Conservation (phyloP, 2,329 filamentous ascomycete species). For the Fonsecaea nubica region DNA sequence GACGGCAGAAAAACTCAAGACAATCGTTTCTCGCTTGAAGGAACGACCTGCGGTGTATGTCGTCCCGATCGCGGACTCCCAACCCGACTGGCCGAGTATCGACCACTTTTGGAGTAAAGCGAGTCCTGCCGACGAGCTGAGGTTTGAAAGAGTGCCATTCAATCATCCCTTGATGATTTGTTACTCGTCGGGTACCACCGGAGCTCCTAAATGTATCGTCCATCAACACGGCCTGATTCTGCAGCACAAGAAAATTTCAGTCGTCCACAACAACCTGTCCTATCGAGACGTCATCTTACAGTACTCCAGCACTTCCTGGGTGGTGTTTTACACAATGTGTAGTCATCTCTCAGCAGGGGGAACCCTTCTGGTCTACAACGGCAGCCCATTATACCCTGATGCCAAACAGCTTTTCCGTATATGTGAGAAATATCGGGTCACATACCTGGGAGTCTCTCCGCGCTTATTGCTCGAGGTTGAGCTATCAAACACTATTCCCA, state of each 20-base stretch:
- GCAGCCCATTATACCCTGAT: constrained; percentile 75
- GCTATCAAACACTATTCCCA: constrained; percentile 67
- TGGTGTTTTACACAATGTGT: constrained; percentile 57
- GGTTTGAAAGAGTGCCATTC: constrained; percentile 68
- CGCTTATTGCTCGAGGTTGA: constrained; percentile 76
- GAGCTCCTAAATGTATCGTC: constrained; percentile 76
- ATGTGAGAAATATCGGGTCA: constrained; percentile 62
- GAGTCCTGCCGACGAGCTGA: background rate
- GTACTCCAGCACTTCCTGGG: constrained; percentile 55
- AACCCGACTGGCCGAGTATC: constrained; percentile 51
- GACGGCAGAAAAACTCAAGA: constrained; percentile 72
- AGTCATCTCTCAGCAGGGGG: constrained; percentile 65
- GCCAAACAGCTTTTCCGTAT: constrained; percentile 62
- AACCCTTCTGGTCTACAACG: constrained; percentile 75
- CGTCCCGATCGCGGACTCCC: constrained; percentile 49
- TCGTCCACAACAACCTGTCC: constrained; percentile 57
- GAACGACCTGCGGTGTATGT: background rate
- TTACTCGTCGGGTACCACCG: constrained; percentile 51
- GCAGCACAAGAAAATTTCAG: constrained; percentile 63
- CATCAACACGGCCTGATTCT: constrained; percentile 62
- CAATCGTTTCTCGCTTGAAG: background rate
- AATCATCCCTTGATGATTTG: constrained; percentile 71
- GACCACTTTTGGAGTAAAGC: constrained; percentile 46
- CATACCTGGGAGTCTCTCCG: constrained; percentile 71
- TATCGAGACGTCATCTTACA: constrained; percentile 51